Percentiles rank a stretch among this genome's conserved stretches.
phyloP scores from a whole-genome alignment of 179 eudicot species.

The Drosera spatulata region DNA sequence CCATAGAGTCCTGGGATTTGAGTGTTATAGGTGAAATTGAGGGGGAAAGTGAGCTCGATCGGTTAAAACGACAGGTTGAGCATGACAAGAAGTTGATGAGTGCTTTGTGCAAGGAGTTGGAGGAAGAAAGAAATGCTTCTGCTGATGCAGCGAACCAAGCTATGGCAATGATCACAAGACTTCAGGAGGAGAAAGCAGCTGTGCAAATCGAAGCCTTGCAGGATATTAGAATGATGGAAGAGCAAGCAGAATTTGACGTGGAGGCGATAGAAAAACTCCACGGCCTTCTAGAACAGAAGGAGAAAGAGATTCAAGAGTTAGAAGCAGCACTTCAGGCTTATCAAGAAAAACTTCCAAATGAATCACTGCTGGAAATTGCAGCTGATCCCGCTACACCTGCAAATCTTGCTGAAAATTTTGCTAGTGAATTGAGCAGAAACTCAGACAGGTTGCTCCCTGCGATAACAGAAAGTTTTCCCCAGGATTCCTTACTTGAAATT shows the following conservation, averaged over 20 bases:
- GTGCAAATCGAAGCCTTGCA: constrained; percentile 94
- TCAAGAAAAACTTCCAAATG: constrained; percentile 31
- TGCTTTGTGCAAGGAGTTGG: constrained; percentile 68
- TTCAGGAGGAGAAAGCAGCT: constrained; percentile 95
- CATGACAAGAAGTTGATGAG: constrained; percentile 59
- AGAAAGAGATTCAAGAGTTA: constrained; percentile 64
- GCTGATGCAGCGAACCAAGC: constrained; percentile 82
- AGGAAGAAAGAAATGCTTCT: constrained; percentile 96
- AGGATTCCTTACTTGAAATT: constrained; percentile 17
- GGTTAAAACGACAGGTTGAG: constrained; percentile 75
- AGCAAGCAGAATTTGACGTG: constrained; percentile 85
- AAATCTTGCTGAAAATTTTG: constrained; percentile 6
- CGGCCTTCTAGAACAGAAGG: constrained; percentile 62
- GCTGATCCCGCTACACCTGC: constrained; percentile 20
- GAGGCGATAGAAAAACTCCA: constrained; percentile 75
- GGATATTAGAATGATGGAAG: constrained; percentile 88
- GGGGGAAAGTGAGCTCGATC: constrained; percentile 65
- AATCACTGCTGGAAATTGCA: constrained; percentile 13
- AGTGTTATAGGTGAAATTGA: constrained; percentile 73
- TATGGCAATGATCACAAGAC: constrained; percentile 93
- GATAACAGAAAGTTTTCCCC: constrained; percentile 1
- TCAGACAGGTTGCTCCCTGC: not conserved
- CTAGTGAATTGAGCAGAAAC: constrained; percentile 1
- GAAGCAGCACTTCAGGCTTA: constrained; percentile 60
- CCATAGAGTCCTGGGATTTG: constrained; percentile 54